These are phyloP conservation scores for Tylopilus rubrobrunneus DNA, from an alignment of 768 basidiomycete genomes.

Conservation along the genomic window DNA sequence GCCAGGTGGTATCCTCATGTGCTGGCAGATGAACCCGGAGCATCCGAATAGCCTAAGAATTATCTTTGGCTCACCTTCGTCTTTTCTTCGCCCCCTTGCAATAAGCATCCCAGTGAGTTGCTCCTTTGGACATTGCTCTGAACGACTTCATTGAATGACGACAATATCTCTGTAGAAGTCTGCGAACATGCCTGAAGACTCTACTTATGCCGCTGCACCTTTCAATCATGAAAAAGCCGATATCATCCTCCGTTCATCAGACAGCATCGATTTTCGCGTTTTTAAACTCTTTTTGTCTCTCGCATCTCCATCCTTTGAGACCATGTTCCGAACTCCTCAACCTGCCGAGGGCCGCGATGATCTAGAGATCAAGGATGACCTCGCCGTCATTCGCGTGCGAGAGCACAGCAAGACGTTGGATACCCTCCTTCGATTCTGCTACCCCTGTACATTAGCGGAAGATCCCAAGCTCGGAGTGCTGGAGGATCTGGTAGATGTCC, in stretches of 20 bases:
- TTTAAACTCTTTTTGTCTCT: conserved; percentile 33
- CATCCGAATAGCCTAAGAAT: neutral
- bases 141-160: neutral
- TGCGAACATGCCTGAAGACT: neutral
- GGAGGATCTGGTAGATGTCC: conserved; percentile 3
- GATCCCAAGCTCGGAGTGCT: conserved; percentile 16
- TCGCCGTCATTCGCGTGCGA: conserved; percentile 19
- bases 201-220: conserved; percentile 13
- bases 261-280: conserved; percentile 28
- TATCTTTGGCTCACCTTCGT: too few relatives aligned
- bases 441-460: conserved; percentile 19
- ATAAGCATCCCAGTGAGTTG: conserved; percentile 1
- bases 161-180: neutral
- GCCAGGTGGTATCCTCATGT: neutral
- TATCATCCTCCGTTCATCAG: conserved; percentile 24
- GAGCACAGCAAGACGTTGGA: conserved; percentile 23
- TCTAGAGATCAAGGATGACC: conserved; percentile 10
- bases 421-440: conserved; percentile 27
- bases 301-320: conserved; percentile 33
- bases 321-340: conserved; percentile 31
- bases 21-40: neutral
- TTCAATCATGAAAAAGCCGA: conserved; percentile 23
- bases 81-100: neutral
- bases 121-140: neutral
- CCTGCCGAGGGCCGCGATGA: conserved; percentile 5